A percentile compares a stretch with the other conserved stretches of the same genome.
Evolutionary conservation across 768 basidiomycete species (phyloP).

Genomic region (Lactarius evosmus): DNA sequence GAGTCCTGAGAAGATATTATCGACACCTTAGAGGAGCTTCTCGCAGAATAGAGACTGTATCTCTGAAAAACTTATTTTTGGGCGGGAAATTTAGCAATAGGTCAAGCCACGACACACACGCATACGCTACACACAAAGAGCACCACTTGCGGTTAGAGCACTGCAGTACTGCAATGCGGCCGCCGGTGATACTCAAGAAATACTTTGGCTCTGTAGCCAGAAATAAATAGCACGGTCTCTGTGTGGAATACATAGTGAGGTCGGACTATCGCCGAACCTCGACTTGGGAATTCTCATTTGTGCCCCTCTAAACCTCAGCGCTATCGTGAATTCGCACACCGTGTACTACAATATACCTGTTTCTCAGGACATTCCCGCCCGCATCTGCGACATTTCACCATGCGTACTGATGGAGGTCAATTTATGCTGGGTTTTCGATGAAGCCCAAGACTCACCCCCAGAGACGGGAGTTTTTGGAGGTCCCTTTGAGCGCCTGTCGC

Average conservation of each 20-base stretch:
- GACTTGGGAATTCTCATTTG: neutral
- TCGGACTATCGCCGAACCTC: neutral
- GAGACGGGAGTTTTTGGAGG: neutral
- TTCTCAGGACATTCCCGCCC: accelerated
- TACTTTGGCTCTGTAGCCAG: neutral
- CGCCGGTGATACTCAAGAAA: neutral
- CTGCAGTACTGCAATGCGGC: no score
- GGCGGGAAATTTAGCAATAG: neutral
- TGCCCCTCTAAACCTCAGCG: neutral
- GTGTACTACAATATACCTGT: neutral
- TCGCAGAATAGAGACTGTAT: neutral
- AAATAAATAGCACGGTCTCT: neutral
- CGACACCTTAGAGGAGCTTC: neutral
- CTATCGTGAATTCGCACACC: neutral
- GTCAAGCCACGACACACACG: neutral
- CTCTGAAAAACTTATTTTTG: neutral
- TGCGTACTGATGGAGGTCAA: neutral
- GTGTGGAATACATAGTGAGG: neutral
- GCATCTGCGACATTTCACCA: neutral
- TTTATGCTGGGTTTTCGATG: neutral
- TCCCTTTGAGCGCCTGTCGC: neutral
- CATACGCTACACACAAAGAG: neutral
- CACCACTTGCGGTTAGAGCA: neutral
- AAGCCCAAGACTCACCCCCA: neutral
- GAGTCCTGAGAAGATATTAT: no score